A percentile compares a stretch with the other conserved stretches of the same genome.
These are phyloP conservation scores for Suillus hirtellus DNA, from an alignment of 768 basidiomycete genomes.

Conservation along the genomic window DNA sequence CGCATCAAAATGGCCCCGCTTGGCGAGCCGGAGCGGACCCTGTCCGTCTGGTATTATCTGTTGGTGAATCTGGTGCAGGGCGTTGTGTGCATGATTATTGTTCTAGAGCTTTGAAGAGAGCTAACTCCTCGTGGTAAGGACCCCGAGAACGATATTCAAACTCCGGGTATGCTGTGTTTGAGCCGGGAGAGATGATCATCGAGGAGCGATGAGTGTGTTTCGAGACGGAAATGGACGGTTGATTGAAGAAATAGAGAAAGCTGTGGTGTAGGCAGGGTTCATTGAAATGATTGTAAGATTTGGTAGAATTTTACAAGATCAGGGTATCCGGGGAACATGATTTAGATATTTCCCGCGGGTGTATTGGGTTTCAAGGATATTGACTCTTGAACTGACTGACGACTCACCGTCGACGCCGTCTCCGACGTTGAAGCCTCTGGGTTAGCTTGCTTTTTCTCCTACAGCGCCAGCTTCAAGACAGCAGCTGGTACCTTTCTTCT, in stretches of 20 bases:
- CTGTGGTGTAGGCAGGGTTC: background rate
- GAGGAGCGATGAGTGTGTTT: conserved; percentile 5
- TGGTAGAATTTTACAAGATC: background rate
- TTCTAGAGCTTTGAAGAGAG: background rate
- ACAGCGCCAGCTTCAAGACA: conserved; percentile 25
- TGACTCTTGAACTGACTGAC: conserved; percentile 32
- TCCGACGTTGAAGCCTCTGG: conserved; percentile 5
- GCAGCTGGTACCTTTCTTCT: conserved; percentile 19
- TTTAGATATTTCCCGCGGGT: conserved; percentile 30
- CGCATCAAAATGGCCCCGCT: background rate
- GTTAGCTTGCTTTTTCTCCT: conserved; percentile 23
- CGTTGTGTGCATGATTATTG: conserved; percentile 6
- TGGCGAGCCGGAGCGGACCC: background rate
- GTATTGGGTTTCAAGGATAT: conserved; percentile 30
- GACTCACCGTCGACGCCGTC: conserved; percentile 9
- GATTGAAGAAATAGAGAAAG: background rate
- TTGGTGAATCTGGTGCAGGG: background rate
- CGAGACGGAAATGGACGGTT: background rate
- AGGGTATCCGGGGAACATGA: conserved; percentile 9
- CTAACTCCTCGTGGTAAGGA: conserved; percentile 15
- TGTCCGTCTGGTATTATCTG: background rate
- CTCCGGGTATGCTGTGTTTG: conserved; percentile 23
- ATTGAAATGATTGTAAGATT: background rate
- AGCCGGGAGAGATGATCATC: conserved; percentile 6
- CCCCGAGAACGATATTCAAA: conserved; percentile 32